Evolutionary conservation across 202 grass and related monocot genomes (phyloP), one percentile per base, ranked within the genome.

Genomic region (Zoysia matrella): DNA sequence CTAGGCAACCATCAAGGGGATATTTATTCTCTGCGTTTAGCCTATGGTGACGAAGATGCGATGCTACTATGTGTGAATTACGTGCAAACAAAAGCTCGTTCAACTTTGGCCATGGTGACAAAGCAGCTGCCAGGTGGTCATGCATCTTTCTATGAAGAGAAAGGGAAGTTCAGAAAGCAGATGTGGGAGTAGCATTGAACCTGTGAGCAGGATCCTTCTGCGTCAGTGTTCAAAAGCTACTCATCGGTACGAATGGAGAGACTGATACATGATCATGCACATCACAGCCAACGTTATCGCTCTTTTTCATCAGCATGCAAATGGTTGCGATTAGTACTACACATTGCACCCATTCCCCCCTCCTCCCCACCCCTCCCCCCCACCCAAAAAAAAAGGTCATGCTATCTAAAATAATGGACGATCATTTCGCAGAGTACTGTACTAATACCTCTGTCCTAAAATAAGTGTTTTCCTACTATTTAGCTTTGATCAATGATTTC

Each of bases 81-180:
- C 66, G 43, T 42, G 78, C 0, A 30, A 58, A 11, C 45, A 67
- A 68, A 78, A 4, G 44, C 36, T 16, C 4, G 65, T 63, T 36
- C 52, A 82, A 8, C 73, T 82, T 78, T 86, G 72, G 41, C 11
- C 46, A 30, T 52, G 58, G 65, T 30, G 22, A 30, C 67, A 85
- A 77, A 85, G 65, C 40, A 50, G 22, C 22, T 30, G 22, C 22
- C 22, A 30, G 22, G 22, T 82, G 67, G 87, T 74, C 75, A 11
- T 52, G 70, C 76, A 57, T 74, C 78, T 86, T 86, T 82, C 53
- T 69, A 39, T 4, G 82, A 82, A 89, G 87, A 10, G 78, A 82
- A 60, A 80, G 45, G 52, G 46, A 62, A 62, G 45, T 66, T 77
- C 52, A 62, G 47, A 80, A 84, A 80, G 83, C 13, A 61, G 22